Evolutionary conservation across 2,329 filamentous ascomycete species (phyloP).

Genomic region (Neofusicoccum cordaticola): DNA sequence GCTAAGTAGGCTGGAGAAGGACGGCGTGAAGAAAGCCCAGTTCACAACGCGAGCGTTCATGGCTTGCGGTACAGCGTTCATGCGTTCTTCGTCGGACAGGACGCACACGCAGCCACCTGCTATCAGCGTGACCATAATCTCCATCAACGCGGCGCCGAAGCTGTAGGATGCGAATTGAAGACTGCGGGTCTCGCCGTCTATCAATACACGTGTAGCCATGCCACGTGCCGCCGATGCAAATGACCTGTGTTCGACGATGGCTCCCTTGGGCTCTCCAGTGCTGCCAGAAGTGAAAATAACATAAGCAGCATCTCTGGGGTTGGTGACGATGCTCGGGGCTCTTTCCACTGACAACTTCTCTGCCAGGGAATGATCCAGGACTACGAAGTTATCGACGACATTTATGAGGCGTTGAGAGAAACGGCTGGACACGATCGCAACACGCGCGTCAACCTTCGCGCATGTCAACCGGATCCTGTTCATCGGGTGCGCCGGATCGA

Average conservation of each 20-base stretch:
- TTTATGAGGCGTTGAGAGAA: not conserved
- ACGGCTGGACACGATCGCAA: not conserved
- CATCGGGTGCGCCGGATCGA: conserved; percentile 32
- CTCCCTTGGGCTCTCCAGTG: conserved; percentile 25
- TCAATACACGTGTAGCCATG: not conserved
- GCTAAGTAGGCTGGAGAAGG: conserved; percentile 35
- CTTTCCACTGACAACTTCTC: not conserved
- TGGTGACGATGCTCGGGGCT: not conserved
- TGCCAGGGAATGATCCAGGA: not conserved
- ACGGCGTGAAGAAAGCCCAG: conserved; percentile 36
- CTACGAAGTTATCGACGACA: not conserved
- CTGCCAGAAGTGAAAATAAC: conserved; percentile 26
- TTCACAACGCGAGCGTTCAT: conserved; percentile 16
- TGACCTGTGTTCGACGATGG: conserved; percentile 30
- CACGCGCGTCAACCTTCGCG: conserved; percentile 23
- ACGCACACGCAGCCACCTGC: conserved; percentile 36
- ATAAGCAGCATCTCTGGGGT: conserved; percentile 12
- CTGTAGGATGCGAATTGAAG: conserved; percentile 37
- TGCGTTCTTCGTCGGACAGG: conserved; percentile 46
- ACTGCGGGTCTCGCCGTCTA: conserved; percentile 32
- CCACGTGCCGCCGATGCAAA: conserved; percentile 25
- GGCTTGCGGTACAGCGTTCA: conserved; percentile 17
- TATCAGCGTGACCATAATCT: conserved; percentile 34
- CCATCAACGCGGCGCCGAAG: conserved; percentile 36
- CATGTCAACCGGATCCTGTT: conserved; percentile 21